phyloP scores from a whole-genome alignment of 1,284 basidiomycete species.

The Pascua guehoae region DNA sequence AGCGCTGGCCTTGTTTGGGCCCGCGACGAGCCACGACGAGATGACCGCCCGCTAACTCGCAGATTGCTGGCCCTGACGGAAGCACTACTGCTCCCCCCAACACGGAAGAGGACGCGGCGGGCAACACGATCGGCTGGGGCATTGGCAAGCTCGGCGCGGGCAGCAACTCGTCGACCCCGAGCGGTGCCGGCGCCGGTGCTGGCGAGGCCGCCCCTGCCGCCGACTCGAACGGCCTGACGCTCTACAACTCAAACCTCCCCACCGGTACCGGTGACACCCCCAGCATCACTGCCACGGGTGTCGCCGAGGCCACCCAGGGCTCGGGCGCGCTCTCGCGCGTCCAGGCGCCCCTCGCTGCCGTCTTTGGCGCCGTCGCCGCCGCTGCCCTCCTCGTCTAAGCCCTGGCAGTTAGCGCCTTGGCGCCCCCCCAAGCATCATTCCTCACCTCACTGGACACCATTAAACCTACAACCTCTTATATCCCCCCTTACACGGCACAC shows the following conservation, averaged over 20 bases:
- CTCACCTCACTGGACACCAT: not conserved
- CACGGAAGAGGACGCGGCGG: slow-evolving; percentile 30
- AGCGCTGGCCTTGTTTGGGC: too few relatives aligned
- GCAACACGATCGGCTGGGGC: slow-evolving; percentile 40
- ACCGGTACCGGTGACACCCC: slow-evolving; percentile 9
- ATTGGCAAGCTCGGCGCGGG: slow-evolving; percentile 2
- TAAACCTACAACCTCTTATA: not conserved
- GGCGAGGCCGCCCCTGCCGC: slow-evolving; percentile 3
- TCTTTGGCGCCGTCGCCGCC: slow-evolving; percentile 4
- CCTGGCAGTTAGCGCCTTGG: too few relatives aligned
- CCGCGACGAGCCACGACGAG: too few relatives aligned
- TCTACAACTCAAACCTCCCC: slow-evolving; percentile 12
- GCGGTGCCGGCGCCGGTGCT: not conserved
- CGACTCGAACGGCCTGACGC: slow-evolving; percentile 15
- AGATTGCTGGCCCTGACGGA: slow-evolving; percentile 45
- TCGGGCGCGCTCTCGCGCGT: not conserved
- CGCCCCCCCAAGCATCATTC: not conserved
- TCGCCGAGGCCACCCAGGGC: slow-evolving; percentile 25
- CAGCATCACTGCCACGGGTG: slow-evolving; percentile 7
- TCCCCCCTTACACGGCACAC: too few relatives aligned
- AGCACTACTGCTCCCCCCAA: slow-evolving; percentile 37
- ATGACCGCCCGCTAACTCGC: not conserved
- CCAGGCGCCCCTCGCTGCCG: slow-evolving; percentile 1
- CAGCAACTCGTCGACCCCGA: not conserved
- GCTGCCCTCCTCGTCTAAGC: slow-evolving; percentile 5